phyloP scores from a whole-genome alignment of 441 rosid species.

The Metrosideros polymorpha region DNA sequence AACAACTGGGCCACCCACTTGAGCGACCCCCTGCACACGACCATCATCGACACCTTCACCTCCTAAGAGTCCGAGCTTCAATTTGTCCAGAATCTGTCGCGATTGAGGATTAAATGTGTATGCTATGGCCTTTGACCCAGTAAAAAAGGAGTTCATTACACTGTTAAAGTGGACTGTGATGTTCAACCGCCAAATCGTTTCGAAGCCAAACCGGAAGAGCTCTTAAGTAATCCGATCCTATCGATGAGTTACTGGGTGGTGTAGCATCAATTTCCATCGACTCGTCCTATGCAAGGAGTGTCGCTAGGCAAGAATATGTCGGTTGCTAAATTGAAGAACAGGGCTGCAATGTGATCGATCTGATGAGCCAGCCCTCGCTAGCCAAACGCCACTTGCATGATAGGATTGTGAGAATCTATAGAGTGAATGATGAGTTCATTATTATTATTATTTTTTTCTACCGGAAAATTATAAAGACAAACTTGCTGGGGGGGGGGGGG shows the following conservation, averaged over 20 bases:
- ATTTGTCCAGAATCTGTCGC: neutral
- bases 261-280: neutral
- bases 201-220: neutral
- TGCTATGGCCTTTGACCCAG: neutral
- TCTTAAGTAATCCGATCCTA: neutral
- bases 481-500: neutral
- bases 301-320: neutral
- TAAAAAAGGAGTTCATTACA: neutral
- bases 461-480: neutral
- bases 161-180: neutral
- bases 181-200: neutral
- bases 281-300: neutral
- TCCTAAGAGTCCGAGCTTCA: constrained; percentile 22
- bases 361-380: neutral
- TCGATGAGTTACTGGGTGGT: neutral
- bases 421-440: neutral
- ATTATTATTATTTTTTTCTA: neutral
- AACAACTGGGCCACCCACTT: constrained; percentile 96
- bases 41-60: constrained; percentile 72
- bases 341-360: too few relatives aligned
- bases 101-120: neutral
- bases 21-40: constrained; percentile 92
- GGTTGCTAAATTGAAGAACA: neutral
- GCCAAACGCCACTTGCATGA: neutral
- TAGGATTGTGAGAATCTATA: neutral